phyloP scores from a whole-genome alignment of 2,329 filamentous ascomycete species.

The Ambrosiella xylebori region DNA sequence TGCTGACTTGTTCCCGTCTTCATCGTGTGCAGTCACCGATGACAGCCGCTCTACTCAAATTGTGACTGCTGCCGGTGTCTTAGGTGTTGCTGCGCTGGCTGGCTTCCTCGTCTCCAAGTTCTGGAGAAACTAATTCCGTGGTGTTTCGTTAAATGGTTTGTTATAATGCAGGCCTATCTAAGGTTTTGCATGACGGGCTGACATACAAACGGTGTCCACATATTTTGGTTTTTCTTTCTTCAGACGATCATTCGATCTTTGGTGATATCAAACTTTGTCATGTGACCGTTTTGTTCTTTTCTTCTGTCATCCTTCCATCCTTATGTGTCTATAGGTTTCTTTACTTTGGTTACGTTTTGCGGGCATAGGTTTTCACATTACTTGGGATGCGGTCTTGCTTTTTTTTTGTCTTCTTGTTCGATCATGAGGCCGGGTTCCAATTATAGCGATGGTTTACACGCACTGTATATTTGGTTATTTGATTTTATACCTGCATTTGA shows the following conservation, averaged over 20 bases:
- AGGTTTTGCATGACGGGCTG: not conserved
- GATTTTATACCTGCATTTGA: not conserved
- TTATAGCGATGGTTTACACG: slow-evolving; percentile 3
- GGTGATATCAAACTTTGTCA: not conserved
- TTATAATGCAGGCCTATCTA: not conserved
- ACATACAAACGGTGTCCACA: slow-evolving; percentile 10
- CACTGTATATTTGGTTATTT: not conserved
- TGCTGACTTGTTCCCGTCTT: slow-evolving; percentile 1
- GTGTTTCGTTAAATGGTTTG: slow-evolving; percentile 3
- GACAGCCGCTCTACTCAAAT: slow-evolving; percentile 18
- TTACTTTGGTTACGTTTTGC: slow-evolving; percentile 11
- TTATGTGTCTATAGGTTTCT: slow-evolving; percentile 7
- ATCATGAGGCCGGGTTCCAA: slow-evolving; percentile 14
- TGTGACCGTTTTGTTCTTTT: not conserved
- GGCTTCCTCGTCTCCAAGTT: slow-evolving; percentile 18
- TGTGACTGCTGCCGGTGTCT: slow-evolving; percentile 20
- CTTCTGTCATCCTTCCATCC: slow-evolving; percentile 1
- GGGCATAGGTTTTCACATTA: slow-evolving; percentile 5
- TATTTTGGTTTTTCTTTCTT: not conserved
- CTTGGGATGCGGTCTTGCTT: slow-evolving; percentile 2
- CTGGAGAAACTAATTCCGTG: slow-evolving; percentile 9
- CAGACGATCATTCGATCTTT: not conserved
- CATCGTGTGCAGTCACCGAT: slow-evolving; percentile 18
- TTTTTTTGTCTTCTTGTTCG: slow-evolving; percentile 7
- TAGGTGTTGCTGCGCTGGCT: slow-evolving; percentile 24